phyloP scores from a whole-genome alignment of 2,329 filamentous ascomycete genomes.

The Venturia effusa region DNA sequence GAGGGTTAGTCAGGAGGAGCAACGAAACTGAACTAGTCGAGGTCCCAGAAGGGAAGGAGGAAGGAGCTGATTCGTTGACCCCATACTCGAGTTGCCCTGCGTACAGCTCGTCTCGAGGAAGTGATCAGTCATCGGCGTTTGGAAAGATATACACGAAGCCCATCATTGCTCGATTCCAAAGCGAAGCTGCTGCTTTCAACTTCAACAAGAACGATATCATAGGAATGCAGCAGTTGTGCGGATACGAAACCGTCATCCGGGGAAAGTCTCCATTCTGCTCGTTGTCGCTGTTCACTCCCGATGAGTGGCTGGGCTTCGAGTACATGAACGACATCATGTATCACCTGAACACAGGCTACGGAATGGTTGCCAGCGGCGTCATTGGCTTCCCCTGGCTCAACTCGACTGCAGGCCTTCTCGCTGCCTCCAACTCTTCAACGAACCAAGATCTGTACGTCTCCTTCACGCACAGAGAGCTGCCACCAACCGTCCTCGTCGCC shows the following conservation, averaged over 20 bases:
- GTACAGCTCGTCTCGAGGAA: conserved; percentile 48
- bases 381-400: conserved; percentile 59
- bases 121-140: conserved; percentile 37
- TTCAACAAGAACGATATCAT: conserved; percentile 53
- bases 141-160: conserved; percentile 46
- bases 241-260: conserved; percentile 54
- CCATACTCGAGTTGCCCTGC: conserved; percentile 55
- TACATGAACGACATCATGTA: conserved; percentile 55
- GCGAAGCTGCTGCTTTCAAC: conserved; percentile 46
- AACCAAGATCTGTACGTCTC: conserved; percentile 53
- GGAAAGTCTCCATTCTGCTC: conserved; percentile 53
- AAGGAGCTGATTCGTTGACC: conserved; percentile 50
- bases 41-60: conserved; percentile 45
- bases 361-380: conserved; percentile 44
- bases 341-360: conserved; percentile 56
- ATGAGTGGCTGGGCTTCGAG: conserved; percentile 57
- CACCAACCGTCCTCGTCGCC: conserved; percentile 54
- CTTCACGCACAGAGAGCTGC: conserved; percentile 60
- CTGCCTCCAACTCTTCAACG: conserved; percentile 23
- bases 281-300: conserved; percentile 45
- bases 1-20: conserved; percentile 43
- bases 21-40: conserved; percentile 44
- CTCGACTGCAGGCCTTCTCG: conserved; percentile 41
- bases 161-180: conserved; percentile 46
- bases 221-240: conserved; percentile 55